A percentile compares a stretch with the other conserved stretches of the same genome.
Conservation (phyloP, 2,329 filamentous ascomycete species). For the Xylariaceae sp. region DNA sequence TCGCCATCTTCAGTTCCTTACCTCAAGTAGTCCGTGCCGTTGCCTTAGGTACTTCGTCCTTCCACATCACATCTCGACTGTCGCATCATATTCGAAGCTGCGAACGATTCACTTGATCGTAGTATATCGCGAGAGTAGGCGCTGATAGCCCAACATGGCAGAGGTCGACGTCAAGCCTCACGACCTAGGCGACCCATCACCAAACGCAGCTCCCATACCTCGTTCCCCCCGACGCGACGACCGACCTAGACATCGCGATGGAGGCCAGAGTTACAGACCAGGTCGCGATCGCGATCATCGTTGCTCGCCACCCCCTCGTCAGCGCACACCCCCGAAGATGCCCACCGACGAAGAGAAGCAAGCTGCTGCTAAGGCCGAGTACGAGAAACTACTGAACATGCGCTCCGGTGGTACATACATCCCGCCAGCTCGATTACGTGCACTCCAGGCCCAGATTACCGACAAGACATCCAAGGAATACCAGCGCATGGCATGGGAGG, state of each 20-base stretch:
- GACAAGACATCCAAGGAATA: conserved; percentile 96
- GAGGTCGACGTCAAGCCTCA: conserved; percentile 41
- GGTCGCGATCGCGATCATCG: no score
- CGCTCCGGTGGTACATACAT: conserved; percentile 96
- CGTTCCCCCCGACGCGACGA: conserved; percentile 32
- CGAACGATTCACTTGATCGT: background rate
- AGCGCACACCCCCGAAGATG: conserved; percentile 29
- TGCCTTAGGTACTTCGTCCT: no score
- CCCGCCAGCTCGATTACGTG: conserved; percentile 82
- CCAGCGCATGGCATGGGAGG: conserved; percentile 98
- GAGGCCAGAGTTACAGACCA: no score
- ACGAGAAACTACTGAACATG: conserved; percentile 87
- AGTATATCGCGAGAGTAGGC: conserved; percentile 4
- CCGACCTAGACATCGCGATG: conserved; percentile 30
- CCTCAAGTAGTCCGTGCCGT: no score
- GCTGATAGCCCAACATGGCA: conserved; percentile 35
- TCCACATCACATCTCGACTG: no score
- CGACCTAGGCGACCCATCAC: conserved; percentile 26
- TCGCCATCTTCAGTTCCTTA: no score
- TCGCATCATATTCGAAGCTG: no score
- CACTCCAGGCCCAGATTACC: conserved; percentile 92
- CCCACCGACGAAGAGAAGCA: conserved; percentile 79
- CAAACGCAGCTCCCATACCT: conserved; percentile 21
- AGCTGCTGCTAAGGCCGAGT: conserved; percentile 84
- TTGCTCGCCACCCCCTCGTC: conserved; percentile 18